phyloP scores from a whole-genome alignment of 1,284 basidiomycete genomes.

The Leccinum huronense region DNA sequence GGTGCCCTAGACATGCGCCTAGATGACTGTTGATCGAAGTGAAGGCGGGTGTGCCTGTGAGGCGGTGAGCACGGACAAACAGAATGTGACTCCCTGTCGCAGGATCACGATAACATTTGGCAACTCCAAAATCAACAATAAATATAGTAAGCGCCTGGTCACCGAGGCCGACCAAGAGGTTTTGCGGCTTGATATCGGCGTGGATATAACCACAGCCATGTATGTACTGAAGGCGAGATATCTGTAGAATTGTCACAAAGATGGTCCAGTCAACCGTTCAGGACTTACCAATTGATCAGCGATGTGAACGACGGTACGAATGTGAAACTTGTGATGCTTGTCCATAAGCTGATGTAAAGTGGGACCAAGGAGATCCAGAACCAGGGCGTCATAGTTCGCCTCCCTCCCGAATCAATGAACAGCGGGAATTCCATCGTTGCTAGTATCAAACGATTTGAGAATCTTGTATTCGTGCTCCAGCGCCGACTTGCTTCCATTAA shows the following conservation, averaged over 20 bases:
- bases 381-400: neutral
- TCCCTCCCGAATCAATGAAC: neutral
- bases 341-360: neutral
- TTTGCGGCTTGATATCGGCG: neutral
- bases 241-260: neutral
- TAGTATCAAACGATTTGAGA: neutral
- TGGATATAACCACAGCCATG: neutral
- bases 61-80: neutral
- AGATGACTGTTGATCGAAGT: constrained; percentile 1
- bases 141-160: neutral
- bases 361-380: neutral
- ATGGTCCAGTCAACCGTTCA: neutral
- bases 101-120: neutral
- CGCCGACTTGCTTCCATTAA: neutral
- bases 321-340: neutral
- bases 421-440: neutral
- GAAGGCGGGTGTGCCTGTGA: neutral
- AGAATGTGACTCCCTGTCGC: neutral
- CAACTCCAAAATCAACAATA: neutral
- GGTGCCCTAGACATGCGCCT: neutral
- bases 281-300: neutral
- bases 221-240: neutral
- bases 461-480: neutral
- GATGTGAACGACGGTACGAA: neutral
- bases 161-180: neutral